These are phyloP conservation scores for Fagopyrum homotropicum DNA, from an alignment of 148 eudicot species.

Conservation along the genomic window DNA sequence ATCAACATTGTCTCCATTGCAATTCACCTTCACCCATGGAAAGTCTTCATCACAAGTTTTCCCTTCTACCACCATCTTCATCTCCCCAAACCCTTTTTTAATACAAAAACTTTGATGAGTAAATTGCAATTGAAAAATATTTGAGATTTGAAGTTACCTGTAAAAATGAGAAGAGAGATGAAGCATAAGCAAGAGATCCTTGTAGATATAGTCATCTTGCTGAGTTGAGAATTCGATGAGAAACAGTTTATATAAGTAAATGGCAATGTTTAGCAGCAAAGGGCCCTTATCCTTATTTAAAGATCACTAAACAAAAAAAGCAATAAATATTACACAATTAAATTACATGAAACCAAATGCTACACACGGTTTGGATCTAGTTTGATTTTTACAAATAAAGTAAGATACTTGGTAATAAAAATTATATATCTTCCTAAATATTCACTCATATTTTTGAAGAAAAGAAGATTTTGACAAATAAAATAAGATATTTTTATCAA, in stretches of 20 bases:
- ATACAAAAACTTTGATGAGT: not conserved
- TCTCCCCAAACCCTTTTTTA: conserved; percentile 6
- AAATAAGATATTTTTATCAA: no score
- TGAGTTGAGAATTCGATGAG: not conserved
- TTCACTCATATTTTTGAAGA: no score
- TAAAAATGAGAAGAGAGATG: not conserved
- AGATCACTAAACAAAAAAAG: not conserved
- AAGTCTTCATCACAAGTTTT: conserved; percentile 10
- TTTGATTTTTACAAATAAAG: no score
- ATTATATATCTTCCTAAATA: no score
- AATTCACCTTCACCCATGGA: conserved; percentile 13
- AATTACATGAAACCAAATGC: no score
- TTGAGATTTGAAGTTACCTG: not conserved
- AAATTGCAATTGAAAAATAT: not conserved
- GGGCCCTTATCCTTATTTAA: not conserved
- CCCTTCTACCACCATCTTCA: conserved; percentile 13
- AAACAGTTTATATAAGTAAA: not conserved
- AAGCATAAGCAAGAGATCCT: not conserved
- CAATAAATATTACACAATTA: not conserved
- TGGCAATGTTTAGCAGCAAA: conserved; percentile 3
- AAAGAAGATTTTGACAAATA: no score
- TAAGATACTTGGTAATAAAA: no score
- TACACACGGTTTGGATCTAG: no score
- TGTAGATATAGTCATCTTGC: not conserved
- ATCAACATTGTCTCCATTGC: conserved; percentile 3